Percentiles rank a stretch among this genome's conserved stretches.
Evolutionary conservation across 805 yeast species (phyloP).

Genomic region (Schwanniomyces vanrijiae): DNA sequence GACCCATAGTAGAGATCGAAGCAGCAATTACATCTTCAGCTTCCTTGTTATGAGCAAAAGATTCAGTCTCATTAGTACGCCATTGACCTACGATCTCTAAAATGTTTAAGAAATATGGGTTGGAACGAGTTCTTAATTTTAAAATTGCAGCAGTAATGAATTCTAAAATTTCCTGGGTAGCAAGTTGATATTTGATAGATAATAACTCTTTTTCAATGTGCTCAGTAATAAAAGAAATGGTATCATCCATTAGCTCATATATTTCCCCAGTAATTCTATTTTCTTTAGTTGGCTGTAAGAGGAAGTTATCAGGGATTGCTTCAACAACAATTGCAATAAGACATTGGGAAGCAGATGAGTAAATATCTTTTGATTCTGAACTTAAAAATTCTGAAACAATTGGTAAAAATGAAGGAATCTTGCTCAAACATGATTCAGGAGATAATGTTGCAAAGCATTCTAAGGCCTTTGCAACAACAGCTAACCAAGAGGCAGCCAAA

Average conservation of each 20-base stretch:
- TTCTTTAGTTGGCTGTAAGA: conserved; percentile 50
- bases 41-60: conserved; percentile 66
- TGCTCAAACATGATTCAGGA: conserved; percentile 48
- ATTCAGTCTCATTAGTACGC: conserved; percentile 74
- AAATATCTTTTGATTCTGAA: conserved; percentile 64
- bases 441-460: conserved; percentile 36
- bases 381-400: conserved; percentile 63
- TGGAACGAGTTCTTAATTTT: conserved; percentile 61
- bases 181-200: conserved; percentile 71
- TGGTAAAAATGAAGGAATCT: conserved; percentile 49
- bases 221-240: conserved; percentile 52
- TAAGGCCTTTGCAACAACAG: conserved; percentile 83
- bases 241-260: conserved; percentile 57
- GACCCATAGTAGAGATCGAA: conserved; percentile 81
- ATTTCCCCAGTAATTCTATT: conserved; percentile 45
- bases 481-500: conserved; percentile 92
- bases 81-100: conserved; percentile 78
- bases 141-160: conserved; percentile 61
- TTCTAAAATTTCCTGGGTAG: conserved; percentile 73
- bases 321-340: conserved; percentile 74
- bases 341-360: conserved; percentile 82
- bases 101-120: conserved; percentile 68
- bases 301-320: conserved; percentile 57
- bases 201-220: conserved; percentile 56
- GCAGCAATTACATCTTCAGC: conserved; percentile 80